Conservation (phyloP, 140 eudicot species). For the Artemisia princeps region DNA sequence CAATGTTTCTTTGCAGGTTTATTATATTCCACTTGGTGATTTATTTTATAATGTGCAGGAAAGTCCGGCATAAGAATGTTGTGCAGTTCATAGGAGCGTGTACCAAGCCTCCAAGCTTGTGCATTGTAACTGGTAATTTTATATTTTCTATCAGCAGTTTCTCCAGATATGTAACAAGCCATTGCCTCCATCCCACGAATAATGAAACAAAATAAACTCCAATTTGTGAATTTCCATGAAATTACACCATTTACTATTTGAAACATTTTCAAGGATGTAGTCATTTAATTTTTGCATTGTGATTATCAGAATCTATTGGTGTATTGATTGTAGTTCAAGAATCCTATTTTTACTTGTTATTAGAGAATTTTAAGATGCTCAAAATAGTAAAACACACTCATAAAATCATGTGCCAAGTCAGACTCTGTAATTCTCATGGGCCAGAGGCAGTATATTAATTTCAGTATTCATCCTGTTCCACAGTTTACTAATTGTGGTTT, state of each 20-base stretch:
- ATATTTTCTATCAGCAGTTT: background rate
- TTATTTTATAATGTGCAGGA: conserved; percentile 47
- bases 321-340: background rate
- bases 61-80: conserved; percentile 93
- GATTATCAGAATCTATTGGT: background rate
- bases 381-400: background rate
- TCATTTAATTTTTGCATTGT: background rate
- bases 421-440: conserved; percentile 12
- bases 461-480: background rate
- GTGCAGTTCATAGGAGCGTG: conserved; percentile 99
- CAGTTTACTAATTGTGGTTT: conserved; percentile 4
- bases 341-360: background rate
- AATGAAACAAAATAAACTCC: background rate
- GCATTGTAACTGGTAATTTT: conserved; percentile 86
- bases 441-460: background rate
- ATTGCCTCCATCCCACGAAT: background rate
- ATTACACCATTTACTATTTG: background rate
- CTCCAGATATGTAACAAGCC: background rate
- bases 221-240: background rate
- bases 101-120: conserved; percentile 90
- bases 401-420: conserved; percentile 2
- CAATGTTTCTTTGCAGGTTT: conserved; percentile 18
- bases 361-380: background rate
- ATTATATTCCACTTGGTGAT: conserved; percentile 20
- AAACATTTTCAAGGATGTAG: background rate